Base-by-base conservation (phyloP, 2,329 filamentous ascomycete genomes). In the Apiospora arundinis region DNA sequence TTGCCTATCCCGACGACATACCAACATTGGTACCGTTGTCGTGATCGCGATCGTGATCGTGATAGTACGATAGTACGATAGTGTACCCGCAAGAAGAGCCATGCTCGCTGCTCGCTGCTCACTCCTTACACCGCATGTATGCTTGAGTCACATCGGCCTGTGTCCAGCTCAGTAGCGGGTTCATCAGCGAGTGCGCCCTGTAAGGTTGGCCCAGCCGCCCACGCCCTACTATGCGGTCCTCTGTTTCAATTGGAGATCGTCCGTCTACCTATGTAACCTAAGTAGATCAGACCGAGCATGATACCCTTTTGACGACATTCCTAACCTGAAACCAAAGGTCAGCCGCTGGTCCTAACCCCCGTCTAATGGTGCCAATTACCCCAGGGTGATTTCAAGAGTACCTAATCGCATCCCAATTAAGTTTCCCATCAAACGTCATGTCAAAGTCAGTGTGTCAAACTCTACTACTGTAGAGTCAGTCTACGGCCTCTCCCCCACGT, bases 41-140 rank as follows among this genome's bases (percentile, higher is more conserved):
- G 49, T n/a, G n/a, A 23, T 49, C 42, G 14, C 12, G 42, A 42
- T 16, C 49, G 18, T 56, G 25, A 21, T 16, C 49, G 25, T 56
- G 5, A 56, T 56, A 2, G 49, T 49, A n/a, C n/a, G 21, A 21
- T 23, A 11, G n/a, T 32, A 32, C 6, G 11, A 12, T 32, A 32
- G 32, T 32, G 32, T 32, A 32, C 32, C 32, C 32, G 32, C 32
- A 32, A 32, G 32, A 32, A 3, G 32, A 32, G 6, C 32, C 32
- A 6, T n/a, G n/a, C n/a, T n/a, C n/a, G n/a, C n/a, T n/a, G 32
- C 32, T 32, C 32, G 6, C 3, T 32, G 6, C 25, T 32, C 32
- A 16, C 28, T 60, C 28, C 52, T 60, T 37, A 60, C 52, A 60
- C 52, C 52, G 52, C 52, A 60, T 37, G 7, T 60, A 60, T 60